Percentiles rank a stretch among this genome's conserved stretches.
Evolutionary conservation across 768 basidiomycete genomes (phyloP).

Genomic region (Albatrellus ellisii): DNA sequence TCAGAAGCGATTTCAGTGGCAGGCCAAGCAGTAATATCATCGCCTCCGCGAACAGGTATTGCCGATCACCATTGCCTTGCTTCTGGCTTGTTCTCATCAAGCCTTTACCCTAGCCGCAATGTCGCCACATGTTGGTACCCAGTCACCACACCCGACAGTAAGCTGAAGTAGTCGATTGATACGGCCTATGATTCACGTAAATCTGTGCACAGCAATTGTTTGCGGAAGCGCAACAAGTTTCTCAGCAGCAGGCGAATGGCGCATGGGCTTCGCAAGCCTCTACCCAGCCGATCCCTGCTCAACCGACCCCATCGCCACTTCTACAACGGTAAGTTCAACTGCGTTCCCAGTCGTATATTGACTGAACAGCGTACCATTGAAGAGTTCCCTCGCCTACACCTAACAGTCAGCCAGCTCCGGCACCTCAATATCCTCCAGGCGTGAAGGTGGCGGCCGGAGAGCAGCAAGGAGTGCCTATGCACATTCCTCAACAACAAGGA

Average conservation of each 20-base stretch:
- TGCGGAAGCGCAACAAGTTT: neutral
- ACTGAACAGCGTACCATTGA: no score
- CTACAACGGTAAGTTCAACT: slow-evolving; percentile 33
- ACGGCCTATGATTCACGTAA: no score
- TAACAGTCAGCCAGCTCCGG: no score
- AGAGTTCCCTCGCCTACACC: no score
- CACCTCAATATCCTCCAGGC: slow-evolving; percentile 14
- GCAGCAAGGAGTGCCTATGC: slow-evolving; percentile 12
- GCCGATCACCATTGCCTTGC: neutral
- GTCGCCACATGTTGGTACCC: slow-evolving; percentile 2
- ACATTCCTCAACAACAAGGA: slow-evolving; percentile 17
- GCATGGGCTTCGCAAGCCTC: slow-evolving; percentile 8
- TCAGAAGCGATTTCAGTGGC: slow-evolving; percentile 47
- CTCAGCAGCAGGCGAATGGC: slow-evolving; percentile 19
- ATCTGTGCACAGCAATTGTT: neutral
- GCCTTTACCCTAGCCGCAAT: neutral
- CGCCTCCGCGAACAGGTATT: slow-evolving; percentile 26
- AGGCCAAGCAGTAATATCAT: slow-evolving; percentile 42
- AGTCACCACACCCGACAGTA: neutral
- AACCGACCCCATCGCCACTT: slow-evolving; percentile 29
- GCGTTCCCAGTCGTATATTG: neutral
- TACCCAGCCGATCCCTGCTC: slow-evolving; percentile 9
- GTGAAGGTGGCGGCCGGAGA: slow-evolving; percentile 8
- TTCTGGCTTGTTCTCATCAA: neutral
- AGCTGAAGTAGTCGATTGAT: no score